phyloP scores from a whole-genome alignment of 305 asterid species.

The Coffea humblotiana region DNA sequence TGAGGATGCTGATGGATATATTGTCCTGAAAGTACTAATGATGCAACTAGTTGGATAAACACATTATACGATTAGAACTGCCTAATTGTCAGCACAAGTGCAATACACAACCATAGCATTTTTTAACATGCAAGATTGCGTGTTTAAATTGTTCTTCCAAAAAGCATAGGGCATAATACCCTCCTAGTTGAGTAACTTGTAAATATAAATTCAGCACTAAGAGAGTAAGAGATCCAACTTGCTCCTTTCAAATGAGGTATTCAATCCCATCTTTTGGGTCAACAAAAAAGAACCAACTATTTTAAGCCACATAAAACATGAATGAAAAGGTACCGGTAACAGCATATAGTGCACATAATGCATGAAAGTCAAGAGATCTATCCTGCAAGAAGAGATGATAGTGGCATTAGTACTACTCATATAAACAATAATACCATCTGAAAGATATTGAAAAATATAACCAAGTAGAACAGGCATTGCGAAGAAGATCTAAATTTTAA shows the following conservation, averaged over 20 bases:
- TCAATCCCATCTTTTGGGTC: no score
- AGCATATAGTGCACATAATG: conserved; percentile 78
- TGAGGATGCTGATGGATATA: neutral
- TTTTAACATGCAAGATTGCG: neutral
- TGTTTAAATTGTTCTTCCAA: neutral
- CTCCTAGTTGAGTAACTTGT: neutral
- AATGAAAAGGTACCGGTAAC: conserved; percentile 53
- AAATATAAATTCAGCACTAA: no score
- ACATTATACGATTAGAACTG: neutral
- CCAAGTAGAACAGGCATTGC: no score
- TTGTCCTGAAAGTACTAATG: neutral
- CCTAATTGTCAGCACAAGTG: neutral
- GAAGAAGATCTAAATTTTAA: no score
- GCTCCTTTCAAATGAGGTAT: no score
- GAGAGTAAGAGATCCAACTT: no score
- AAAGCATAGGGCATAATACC: neutral
- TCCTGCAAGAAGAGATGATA: conserved; percentile 48
- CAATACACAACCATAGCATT: neutral
- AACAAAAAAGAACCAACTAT: no score
- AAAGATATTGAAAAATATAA: no score
- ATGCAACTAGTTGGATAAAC: neutral
- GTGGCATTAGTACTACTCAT: no score
- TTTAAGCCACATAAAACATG: no score
- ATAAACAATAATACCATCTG: no score
- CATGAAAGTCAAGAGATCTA: conserved; percentile 76